A percentile compares a stretch with the other conserved stretches of the same genome.
Evolutionary conservation across 2,329 filamentous ascomycete species (phyloP).

Genomic region (Harringtonia aguacate): DNA sequence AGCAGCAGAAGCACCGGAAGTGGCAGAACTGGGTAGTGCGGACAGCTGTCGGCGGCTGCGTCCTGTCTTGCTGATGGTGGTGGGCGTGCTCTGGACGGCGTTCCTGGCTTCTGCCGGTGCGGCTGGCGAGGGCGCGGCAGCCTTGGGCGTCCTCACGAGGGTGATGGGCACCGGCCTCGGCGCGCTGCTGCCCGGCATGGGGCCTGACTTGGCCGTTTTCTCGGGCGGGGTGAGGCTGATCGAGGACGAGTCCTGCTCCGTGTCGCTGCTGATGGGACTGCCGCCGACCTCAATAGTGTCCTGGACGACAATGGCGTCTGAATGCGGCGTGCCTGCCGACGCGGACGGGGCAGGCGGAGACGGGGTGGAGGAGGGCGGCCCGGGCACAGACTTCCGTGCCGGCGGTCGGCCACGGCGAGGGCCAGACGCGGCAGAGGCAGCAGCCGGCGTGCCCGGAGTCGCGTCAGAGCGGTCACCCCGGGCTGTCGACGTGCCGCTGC

Average conservation of each 20-base stretch:
- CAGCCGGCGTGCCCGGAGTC: too few species aligned
- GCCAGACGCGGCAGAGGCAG: too few species aligned
- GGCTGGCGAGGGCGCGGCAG: neutral
- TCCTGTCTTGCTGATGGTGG: neutral
- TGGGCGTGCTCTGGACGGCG: neutral
- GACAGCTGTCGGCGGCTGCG: too few species aligned
- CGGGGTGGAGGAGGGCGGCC: neutral
- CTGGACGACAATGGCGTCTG: slow-evolving; percentile 39
- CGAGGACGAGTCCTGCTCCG: slow-evolving; percentile 18
- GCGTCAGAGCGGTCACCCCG: too few species aligned
- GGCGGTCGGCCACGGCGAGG: too few species aligned
- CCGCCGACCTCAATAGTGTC: slow-evolving; percentile 48
- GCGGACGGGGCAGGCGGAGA: neutral
- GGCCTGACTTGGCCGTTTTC: neutral
- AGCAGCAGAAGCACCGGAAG: too few species aligned
- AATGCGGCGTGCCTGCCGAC: slow-evolving; percentile 11
- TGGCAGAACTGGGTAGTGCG: neutral
- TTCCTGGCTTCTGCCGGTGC: neutral
- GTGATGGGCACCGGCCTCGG: neutral
- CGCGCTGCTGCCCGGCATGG: neutral
- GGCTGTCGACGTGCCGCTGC: too few species aligned
- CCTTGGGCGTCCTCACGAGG: neutral
- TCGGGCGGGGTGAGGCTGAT: slow-evolving; percentile 5
- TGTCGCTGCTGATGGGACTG: slow-evolving; percentile 20
- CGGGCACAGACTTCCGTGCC: neutral